Percentiles rank a stretch among this genome's conserved stretches.
These are phyloP conservation scores for Eucalyptus tenuipes DNA, from an alignment of 345 rosid genomes.

Conservation along the genomic window DNA sequence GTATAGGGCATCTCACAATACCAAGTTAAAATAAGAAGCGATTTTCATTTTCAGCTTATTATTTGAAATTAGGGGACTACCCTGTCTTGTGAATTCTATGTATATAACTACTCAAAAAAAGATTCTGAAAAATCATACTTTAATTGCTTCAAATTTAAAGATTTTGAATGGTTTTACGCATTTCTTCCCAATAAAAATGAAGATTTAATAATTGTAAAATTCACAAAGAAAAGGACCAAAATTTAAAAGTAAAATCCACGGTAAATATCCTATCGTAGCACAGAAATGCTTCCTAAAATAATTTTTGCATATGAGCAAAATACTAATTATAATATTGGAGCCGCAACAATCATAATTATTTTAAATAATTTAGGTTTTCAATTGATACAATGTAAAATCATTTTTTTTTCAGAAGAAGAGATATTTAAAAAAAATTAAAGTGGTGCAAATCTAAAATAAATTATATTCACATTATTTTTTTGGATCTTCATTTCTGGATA, in stretches of 20 bases:
- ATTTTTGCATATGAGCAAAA: not conserved
- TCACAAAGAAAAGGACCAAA: not conserved
- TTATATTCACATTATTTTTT: no score
- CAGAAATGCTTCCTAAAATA: not conserved
- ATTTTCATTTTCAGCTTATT: not conserved
- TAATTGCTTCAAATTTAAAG: not conserved
- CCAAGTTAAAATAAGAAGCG: not conserved
- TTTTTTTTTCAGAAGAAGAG: not conserved
- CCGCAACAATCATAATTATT: not conserved
- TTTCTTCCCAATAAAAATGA: not conserved
- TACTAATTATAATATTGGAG: not conserved
- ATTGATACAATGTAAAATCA: not conserved
- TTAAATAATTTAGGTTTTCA: no score
- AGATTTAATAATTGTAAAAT: not conserved
- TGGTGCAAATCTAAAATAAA: no score
- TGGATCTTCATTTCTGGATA: no score
- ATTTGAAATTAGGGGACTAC: not conserved
- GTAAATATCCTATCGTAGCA: not conserved
- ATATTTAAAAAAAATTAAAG: no score
- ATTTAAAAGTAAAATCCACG: not conserved
- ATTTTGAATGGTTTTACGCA: not conserved
- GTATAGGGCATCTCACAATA: not conserved
- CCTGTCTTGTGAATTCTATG: not conserved
- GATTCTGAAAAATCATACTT: not conserved
- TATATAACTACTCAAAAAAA: not conserved